Conservation (phyloP, 75 land plant genomes). For the Selaginella tamariscina region DNA sequence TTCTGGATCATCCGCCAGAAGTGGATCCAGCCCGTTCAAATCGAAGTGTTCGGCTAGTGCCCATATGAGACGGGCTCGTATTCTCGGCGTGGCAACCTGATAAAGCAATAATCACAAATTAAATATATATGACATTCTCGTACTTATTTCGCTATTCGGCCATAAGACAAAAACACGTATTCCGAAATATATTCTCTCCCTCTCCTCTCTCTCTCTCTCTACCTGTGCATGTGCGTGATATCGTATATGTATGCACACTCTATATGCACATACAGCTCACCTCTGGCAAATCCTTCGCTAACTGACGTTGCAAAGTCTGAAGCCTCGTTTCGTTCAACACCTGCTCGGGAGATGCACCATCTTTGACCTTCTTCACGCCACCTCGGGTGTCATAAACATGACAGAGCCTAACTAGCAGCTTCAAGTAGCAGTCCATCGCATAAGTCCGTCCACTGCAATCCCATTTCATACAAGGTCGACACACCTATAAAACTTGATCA, state of each 20-base stretch:
- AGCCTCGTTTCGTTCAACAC: constrained; percentile 88
- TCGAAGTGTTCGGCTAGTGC: constrained; percentile 90
- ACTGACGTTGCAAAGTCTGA: constrained; percentile 72
- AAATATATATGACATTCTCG: constrained; percentile 2
- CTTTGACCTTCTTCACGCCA: constrained; percentile 92
- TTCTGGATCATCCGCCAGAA: constrained; percentile 97
- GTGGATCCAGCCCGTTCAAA: constrained; percentile 89
- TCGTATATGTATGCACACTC: not conserved
- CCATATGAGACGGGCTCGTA: constrained; percentile 84
- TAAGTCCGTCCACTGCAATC: constrained; percentile 95
- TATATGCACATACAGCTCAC: constrained; percentile 21
- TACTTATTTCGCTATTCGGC: not conserved
- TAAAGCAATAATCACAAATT: constrained; percentile 7
- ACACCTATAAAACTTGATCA: no score
- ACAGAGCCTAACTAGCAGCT: constrained; percentile 89
- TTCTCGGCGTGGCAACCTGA: constrained; percentile 85
- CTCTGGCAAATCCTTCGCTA: constrained; percentile 82
- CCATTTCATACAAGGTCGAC: constrained; percentile 98
- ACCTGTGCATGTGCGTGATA: no score
- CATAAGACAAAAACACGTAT: not conserved
- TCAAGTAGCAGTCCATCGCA: constrained; percentile 96
- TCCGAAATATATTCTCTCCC: not conserved
- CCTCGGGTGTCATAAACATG: constrained; percentile 95
- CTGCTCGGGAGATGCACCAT: constrained; percentile 97
- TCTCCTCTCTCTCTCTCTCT: not conserved